Base-by-base conservation (phyloP, 1,139 yeast genomes). In the Lodderomyces jiufengensis region DNA sequence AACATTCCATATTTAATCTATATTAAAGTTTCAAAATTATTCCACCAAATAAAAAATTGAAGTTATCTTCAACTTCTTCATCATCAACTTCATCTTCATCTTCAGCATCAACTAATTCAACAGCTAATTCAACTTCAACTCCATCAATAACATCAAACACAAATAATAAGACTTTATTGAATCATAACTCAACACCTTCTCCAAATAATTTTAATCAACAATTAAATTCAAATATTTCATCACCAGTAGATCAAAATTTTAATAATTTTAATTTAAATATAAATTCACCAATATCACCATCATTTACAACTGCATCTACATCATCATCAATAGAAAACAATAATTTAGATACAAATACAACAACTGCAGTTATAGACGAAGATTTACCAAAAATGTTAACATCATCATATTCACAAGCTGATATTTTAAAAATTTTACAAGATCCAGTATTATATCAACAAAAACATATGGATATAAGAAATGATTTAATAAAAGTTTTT, bases 371-470 rank as follows among this genome's bases (percentile, higher is more conserved):
- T n/a, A n/a, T n/a, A n/a, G n/a, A n/a, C n/a, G 31, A 28, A 21
- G 31, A 14, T 12, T 5, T 31, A n/a, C 11, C 29, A 24, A 36
- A 11, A n/a, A 26, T 27, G 24, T 18, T 31, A 16, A 28, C 35
- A 2, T 22, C 42, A 1, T 51, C 66, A 7, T 32, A 35, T 32
- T 29, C 40, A n/a, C 38, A 34, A 27, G 41, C 47, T 25, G 64
- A 58, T 39, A 48, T 66, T 42, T 46, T 67, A 36, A 58, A 55
- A 39, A 57, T 66, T 41, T 63, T 66, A 30, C 67, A 65, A 43
- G 70, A 68, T 50, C 74, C 74, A n/a, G 55, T 50, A 24, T 56
- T 56, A 40, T 67, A 57, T 45, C 50, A 57, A 23, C 52, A 59
- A 33, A 52, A 61, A 34, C 56, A 54, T 31, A 55, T 56, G 12